Base-by-base conservation (phyloP, 768 basidiomycete genomes). In the Strobilomyces confusus region DNA sequence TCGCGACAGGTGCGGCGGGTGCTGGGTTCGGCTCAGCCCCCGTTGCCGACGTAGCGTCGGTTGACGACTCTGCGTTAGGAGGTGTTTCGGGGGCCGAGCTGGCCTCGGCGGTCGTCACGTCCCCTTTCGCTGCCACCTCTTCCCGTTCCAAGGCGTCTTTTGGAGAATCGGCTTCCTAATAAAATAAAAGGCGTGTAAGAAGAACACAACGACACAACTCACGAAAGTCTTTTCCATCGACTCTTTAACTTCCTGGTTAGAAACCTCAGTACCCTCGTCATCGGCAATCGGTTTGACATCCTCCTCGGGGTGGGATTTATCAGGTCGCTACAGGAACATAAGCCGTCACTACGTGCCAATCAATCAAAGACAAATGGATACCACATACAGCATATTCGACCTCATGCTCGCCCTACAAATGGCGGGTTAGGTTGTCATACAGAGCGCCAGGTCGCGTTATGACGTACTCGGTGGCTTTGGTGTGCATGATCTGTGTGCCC, bases 161-260 rank as follows among this genome's bases (percentile, higher is more conserved):
- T 15, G 71, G 68, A 45, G 72, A 63, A 52, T 72, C 72, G 23
- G 55, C 46, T 23, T 59, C 58, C 71, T 73, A 42, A 23, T 22
- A 33, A 36, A 54, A 55, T 60, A 32, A 57, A 33, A 41, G 33
- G 7, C 8, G 36, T 30, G 22, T 34, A 5, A 48, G 32, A 52
- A 9, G 22, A 43, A 19, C 4, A 26, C n/a, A 49, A 51, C 26
- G 30, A 29, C 2, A 36, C 44, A 30, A 57, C 71, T 49, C 33
- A 70, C 69, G 7, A 58, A 54, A 12, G 61, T 64, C 38, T 52
- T 58, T 54, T 62, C 58, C 23, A 65, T 58, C 22, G 71, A 70
- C 32, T 70, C 66, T 42, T 68, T 63, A 45, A 72, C 54, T 23
- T 69, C 69, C 38, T 68, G 58, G 37, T 47, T 53, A 44, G 69